Evolutionary conservation across 805 yeast genomes (phyloP).

Genomic region (Schwanniomyces sp.): DNA sequence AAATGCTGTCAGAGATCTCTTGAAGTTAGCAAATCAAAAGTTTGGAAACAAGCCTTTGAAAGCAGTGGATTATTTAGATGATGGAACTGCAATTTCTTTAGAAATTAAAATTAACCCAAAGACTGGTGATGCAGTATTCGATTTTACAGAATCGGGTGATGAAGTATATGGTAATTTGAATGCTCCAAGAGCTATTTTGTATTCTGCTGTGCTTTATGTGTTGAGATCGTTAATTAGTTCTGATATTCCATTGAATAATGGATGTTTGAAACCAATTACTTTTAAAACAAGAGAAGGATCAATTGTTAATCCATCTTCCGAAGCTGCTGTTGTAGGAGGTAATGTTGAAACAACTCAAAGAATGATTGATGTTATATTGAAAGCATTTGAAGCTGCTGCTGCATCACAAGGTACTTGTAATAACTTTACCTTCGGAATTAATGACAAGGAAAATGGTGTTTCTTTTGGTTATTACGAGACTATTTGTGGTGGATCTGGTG

Average conservation of each 20-base stretch:
- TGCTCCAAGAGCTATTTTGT: slow-evolving; percentile 85
- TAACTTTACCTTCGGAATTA: slow-evolving; percentile 87
- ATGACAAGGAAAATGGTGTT: slow-evolving; percentile 50
- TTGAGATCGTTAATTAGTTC: slow-evolving; percentile 77
- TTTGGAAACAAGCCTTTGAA: slow-evolving; percentile 34
- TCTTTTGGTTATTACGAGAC: slow-evolving; percentile 94
- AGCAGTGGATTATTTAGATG: slow-evolving; percentile 69
- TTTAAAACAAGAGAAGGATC: slow-evolving; percentile 40
- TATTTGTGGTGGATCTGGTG: slow-evolving; percentile 95
- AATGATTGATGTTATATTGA: slow-evolving; percentile 83
- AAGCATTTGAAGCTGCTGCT: slow-evolving; percentile 86
- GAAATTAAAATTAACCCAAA: slow-evolving; percentile 44
- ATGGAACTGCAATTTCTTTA: slow-evolving; percentile 64
- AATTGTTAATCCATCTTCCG: slow-evolving; percentile 66
- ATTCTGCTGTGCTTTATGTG: slow-evolving; percentile 82
- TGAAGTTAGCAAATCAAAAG: slow-evolving; percentile 26
- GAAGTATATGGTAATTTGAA: slow-evolving; percentile 84
- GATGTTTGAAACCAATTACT: slow-evolving; percentile 75
- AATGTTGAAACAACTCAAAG: slow-evolving; percentile 93
- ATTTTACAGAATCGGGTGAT: slow-evolving; percentile 76
- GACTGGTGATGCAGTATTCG: slow-evolving; percentile 64
- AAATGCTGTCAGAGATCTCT: slow-evolving; percentile 19
- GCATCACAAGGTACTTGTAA: slow-evolving; percentile 97
- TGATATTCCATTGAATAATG: slow-evolving; percentile 86
- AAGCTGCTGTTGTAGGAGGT: slow-evolving; percentile 84